Evolutionary conservation across 306 rosid species (phyloP), one percentile per base, ranked within the genome.

Genomic region (Lithocarpus polystachyus): DNA sequence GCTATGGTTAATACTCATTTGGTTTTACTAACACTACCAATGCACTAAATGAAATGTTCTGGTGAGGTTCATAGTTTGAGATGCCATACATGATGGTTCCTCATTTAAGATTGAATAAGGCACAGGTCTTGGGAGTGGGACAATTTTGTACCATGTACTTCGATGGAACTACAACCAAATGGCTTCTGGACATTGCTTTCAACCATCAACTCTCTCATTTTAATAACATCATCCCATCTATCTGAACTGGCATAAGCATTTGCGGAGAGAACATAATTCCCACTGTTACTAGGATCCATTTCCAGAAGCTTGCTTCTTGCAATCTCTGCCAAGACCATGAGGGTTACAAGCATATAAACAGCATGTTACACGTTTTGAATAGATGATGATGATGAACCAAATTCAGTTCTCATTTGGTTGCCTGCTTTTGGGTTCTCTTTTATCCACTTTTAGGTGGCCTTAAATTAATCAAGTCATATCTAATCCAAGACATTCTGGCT

Each of bases 221-320:
- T 91, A 61, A 84, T 2, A 80, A 74, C 94, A 84, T 90, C 97
- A 65, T 92, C 95, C 97, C 97, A 94, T 89, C 97, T 94, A 33
- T 89, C 81, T 23, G 87, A 85, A 28, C 87, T 87, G 0, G 95
- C 95, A 40, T 92, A 94, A 71, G 89, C 82, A 77, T 85, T 86
- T 67, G 97, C 85, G 15, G 91, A 91, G 33, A 94, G 95, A 76
- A 92, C 83, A 71, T 88, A 94, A 79, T 89, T 89, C 74, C 94
- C 91, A 53, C 92, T 89, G 28, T 92, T 87, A 53, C 83, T 75
- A 76, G 97, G 97, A 84, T 92, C 95, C 83, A 86, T 60, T 79
- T 91, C 89, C 65, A 94, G 87, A 82, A 92, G 97, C 89, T 89
- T 92, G n/a, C 83, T 84, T 33, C 84, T 72, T 75, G 91, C 93